Conservation (phyloP, 2,329 filamentous ascomycete species). For the Aspergillus quadrilineatus region DNA sequence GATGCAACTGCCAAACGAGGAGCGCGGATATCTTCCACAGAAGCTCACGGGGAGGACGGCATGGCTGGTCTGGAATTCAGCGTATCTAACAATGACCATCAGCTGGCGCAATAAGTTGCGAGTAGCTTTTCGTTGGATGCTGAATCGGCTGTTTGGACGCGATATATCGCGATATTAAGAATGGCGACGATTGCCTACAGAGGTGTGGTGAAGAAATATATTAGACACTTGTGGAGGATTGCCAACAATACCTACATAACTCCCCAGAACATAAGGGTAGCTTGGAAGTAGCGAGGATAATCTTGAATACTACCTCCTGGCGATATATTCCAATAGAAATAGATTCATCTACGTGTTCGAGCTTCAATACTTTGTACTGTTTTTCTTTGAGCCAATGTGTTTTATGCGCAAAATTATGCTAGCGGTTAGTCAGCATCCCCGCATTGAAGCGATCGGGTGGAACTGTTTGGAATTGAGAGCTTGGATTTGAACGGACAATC, state of each 20-base stretch:
- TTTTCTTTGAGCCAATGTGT: no score
- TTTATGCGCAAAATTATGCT: not conserved
- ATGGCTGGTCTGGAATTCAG: conserved; percentile 46
- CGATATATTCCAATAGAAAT: no score
- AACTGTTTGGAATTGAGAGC: no score
- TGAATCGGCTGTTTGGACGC: conserved; percentile 46
- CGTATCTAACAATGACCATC: conserved; percentile 48
- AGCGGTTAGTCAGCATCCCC: not conserved
- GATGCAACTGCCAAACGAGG: conserved; percentile 49
- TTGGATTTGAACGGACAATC: no score
- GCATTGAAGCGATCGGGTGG: not conserved
- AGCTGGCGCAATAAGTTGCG: conserved; percentile 48
- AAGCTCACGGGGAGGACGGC: conserved; percentile 43
- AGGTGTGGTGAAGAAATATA: not conserved
- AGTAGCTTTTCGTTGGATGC: conserved; percentile 43
- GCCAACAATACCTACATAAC: no score
- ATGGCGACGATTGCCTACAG: no score
- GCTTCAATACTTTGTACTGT: no score
- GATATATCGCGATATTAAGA: conserved; percentile 44
- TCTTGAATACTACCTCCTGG: no score
- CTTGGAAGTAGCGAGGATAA: no score
- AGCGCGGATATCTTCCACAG: conserved; percentile 33
- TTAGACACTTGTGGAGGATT: not conserved
- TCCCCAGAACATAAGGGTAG: no score
- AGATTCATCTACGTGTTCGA: no score